Conservation (phyloP, 768 basidiomycete genomes). For the Kwoniella shandongensis region DNA sequence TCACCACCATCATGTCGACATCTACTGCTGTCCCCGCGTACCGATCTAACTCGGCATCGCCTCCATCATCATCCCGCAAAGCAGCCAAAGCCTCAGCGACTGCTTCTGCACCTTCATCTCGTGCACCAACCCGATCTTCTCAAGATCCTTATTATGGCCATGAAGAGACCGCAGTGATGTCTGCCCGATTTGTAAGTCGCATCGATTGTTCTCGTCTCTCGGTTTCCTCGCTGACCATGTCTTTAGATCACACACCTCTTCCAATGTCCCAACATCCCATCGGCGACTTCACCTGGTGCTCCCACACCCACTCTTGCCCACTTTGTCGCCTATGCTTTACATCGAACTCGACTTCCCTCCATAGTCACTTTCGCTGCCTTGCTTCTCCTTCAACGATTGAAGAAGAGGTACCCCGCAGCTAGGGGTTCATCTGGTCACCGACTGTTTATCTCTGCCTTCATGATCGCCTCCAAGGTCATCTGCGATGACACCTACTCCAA, state of each 20-base stretch:
- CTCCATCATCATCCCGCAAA: conserved; percentile 35
- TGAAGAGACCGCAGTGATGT: conserved; percentile 67
- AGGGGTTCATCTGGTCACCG: conserved; percentile 86
- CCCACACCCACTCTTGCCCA: conserved; percentile 67
- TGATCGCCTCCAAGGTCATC: conserved; percentile 88
- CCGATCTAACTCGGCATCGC: conserved; percentile 35
- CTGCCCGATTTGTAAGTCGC: conserved; percentile 62
- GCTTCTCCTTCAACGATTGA: conserved; percentile 78
- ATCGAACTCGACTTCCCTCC: conserved; percentile 72
- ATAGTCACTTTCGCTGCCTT: conserved; percentile 68
- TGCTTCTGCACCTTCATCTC: conserved; percentile 43
- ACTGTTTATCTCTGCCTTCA: conserved; percentile 86
- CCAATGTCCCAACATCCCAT: conserved; percentile 78
- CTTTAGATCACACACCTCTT: conserved; percentile 71
- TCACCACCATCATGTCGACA: conserved; percentile 13
- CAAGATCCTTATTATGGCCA: conserved; percentile 65
- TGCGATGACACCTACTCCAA: conserved; percentile 93
- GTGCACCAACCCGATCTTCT: conserved; percentile 27
- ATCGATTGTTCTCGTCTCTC: background rate
- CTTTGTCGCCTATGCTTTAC: conserved; percentile 84
- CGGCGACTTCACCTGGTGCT: conserved; percentile 57
- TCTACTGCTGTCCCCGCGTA: conserved; percentile 18
- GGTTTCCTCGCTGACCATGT: conserved; percentile 2
- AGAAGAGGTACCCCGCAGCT: conserved; percentile 87
- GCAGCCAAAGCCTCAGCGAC: conserved; percentile 42